Base-by-base conservation (phyloP, 306 rosid species). In the Vicia villosa region DNA sequence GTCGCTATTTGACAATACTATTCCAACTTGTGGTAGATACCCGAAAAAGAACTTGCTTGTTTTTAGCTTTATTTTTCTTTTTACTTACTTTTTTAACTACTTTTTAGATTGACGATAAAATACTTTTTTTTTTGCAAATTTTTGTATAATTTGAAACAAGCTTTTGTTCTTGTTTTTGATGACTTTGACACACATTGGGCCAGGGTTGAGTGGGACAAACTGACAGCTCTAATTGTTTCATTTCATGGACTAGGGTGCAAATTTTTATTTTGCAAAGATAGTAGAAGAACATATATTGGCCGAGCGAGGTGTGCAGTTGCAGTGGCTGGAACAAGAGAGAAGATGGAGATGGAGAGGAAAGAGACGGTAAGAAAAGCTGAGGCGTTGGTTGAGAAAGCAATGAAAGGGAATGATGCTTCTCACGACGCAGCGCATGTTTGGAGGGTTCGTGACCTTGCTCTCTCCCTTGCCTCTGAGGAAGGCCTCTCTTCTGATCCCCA, bases 371-470 rank as follows among this genome's bases (percentile, higher is more conserved):
- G 73, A 54, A 88, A 85, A 4, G 96, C 97, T 20, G 97, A 90
- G 86, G 59, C 75, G 47, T 71, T 90, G 66, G 98, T 93, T 21
- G 86, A 68, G 79, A 80, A 68, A 67, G 47, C 69, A 13, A 92
- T 90, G 96, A 75, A 72, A 36, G 96, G 84, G 45, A 88, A 92
- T 82, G 98, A 90, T 17, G 91, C 96, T 7, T 92, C 98, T 3
- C 98, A 90, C 59, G 96, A 93, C 63, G 83, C 96, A 1, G 79
- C 88, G 1, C 98, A 92, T 37, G 98, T 90, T 5, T 86, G 82
- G 87, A 83, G 98, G 51, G 98, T 92, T 41, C 85, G 97, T 57
- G 97, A 85, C 56, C 91, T 88, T 63, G 96, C 96, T 36, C 88
- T 92, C 52, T 86, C 98, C 20, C 97, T 93, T 38, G 96, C 94